Evolutionary conservation across 805 yeast species (phyloP).

Genomic region (Zygoascus ofunaensis): DNA sequence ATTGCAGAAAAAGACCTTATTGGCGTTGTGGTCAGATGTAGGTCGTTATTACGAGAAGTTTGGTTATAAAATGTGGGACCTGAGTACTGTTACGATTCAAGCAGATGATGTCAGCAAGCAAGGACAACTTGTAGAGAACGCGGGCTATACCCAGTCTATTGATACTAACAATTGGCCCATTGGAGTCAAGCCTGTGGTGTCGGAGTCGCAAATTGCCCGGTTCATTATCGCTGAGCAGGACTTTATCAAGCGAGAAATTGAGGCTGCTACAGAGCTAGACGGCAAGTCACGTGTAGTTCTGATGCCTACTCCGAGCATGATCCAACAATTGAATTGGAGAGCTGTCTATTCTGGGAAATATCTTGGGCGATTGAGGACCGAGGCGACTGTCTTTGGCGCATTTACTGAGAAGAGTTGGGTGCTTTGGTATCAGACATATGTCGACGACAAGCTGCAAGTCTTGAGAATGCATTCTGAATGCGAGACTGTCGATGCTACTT

Average conservation of each 20-base stretch:
- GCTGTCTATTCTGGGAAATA: constrained; percentile 17
- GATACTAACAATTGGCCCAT: constrained; percentile 4
- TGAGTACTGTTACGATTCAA: constrained; percentile 6
- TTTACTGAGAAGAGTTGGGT: constrained; percentile 17
- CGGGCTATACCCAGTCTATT: neutral
- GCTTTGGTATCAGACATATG: constrained; percentile 23
- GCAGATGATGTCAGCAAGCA: neutral
- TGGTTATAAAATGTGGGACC: constrained; percentile 33
- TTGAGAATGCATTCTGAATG: constrained; percentile 14
- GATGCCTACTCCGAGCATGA: constrained; percentile 13
- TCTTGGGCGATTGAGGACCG: constrained; percentile 7
- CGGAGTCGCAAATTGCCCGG: constrained; percentile 5
- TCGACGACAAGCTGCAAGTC: constrained; percentile 15
- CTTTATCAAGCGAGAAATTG: constrained; percentile 3
- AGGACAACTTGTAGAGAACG: neutral
- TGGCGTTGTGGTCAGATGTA: constrained; percentile 61
- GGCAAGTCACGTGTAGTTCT: constrained; percentile 17
- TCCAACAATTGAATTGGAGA: constrained; percentile 16
- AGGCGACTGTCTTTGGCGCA: constrained; percentile 21
- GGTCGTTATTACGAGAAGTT: constrained; percentile 56
- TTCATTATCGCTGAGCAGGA: constrained; percentile 7
- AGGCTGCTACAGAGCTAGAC: constrained; percentile 15
- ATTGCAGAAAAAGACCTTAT: constrained; percentile 23
- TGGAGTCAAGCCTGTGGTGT: neutral
- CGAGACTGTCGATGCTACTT: constrained; percentile 18